Evolutionary conservation across 129 eudicot genomes (phyloP).

Genomic region (Artemisia argyi): DNA sequence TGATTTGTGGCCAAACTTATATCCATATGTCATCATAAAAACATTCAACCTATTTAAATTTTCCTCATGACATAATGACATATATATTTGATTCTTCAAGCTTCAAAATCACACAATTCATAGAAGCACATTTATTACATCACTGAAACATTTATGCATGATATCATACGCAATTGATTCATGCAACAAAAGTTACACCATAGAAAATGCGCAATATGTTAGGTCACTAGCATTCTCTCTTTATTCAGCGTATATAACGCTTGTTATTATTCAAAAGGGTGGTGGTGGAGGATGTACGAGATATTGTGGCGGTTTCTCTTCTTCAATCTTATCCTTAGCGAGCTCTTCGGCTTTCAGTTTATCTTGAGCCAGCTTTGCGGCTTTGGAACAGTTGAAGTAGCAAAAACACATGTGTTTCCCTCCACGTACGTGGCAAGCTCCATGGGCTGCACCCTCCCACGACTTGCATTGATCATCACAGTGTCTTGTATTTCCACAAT

Average conservation of each 20-base stretch:
- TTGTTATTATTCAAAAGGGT: neutral
- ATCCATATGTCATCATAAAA: no score
- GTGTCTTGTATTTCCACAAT: no score
- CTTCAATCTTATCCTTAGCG: conserved; percentile 1
- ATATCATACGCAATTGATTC: neutral
- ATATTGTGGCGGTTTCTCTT: neutral
- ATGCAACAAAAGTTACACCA: neutral
- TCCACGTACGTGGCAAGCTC: no score
- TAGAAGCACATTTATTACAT: neutral
- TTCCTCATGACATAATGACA: no score
- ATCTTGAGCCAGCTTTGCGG: neutral
- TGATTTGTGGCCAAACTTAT: no score
- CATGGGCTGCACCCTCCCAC: no score
- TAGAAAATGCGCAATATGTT: neutral
- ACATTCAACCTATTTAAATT: no score
- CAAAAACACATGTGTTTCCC: no score
- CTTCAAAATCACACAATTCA: neutral
- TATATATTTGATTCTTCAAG: neutral
- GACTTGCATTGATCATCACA: no score
- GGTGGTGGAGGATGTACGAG: neutral
- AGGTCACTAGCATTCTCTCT: neutral
- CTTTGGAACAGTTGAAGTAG: conserved; percentile 6
- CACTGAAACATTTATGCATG: neutral
- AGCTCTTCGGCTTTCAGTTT: conserved; percentile 1
- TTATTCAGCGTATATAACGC: neutral